Evolutionary conservation across 179 eudicot species (phyloP), one percentile per base, ranked within the genome.

Genomic region (Amaranthus tricolor): DNA sequence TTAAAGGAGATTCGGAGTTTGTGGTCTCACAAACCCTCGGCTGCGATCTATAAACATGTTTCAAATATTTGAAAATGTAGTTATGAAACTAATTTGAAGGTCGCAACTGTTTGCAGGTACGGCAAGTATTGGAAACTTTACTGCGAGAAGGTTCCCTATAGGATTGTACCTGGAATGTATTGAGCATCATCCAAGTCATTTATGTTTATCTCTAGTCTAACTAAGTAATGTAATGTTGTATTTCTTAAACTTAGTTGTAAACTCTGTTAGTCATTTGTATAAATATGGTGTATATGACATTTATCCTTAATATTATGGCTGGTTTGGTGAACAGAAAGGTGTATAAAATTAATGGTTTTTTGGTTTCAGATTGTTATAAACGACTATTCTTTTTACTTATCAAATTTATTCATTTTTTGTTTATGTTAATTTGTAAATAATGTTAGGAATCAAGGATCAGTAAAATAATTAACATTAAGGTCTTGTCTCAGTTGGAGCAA

Each of bases 61-160:
- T 52, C 6, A 40, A 40, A 1, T 1, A 0, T 9, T 2, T 31
- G 40, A 31, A 31, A 31, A 31, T 31, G 40, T 31, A 68, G 47
- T 15, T 68, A 20, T 9, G 61, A 24, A 45, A 7, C 16, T 58
- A 60, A 73, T 67, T 6, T 62, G 60, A 70, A 43, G 75, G 4
- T 59, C 43, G 54, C 47, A 57, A 61, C 44, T 40, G 60, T 68
- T 78, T 86, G 86, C 91, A 94, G 98, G 88, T 94, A 94, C 62
- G 96, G 96, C 69, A 94, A 90, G 80, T 94, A 92, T 81, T 94
- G 98, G 98, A 94, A 92, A 74, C 62, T 82, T 51, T 94, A 94
- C 71, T 94, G 98, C 58, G 83, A 85, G 55, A 94, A 86, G 89
- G 97, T 94, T 54, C 98, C 91, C 5, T 84, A 85, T 80, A 87